A percentile compares a stretch with the other conserved stretches of the same genome.
Conservation (phyloP, 2,329 filamentous ascomycete genomes). For the Xylaria polymorpha region DNA sequence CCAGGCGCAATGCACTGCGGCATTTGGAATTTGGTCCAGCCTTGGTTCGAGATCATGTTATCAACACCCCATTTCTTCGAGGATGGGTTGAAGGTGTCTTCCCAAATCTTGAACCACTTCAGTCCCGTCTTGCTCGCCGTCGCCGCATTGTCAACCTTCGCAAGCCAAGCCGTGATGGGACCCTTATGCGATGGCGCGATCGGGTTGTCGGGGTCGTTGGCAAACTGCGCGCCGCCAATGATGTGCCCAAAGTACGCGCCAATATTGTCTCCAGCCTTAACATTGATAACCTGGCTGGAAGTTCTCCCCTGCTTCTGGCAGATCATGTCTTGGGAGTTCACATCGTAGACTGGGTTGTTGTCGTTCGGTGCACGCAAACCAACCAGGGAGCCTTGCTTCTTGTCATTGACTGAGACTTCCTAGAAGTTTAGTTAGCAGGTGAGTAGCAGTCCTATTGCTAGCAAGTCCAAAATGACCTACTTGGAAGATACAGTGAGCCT, state of each 20-base stretch:
- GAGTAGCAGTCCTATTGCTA: not conserved
- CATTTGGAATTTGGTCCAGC: constrained; percentile 62
- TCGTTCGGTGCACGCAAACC: constrained; percentile 61
- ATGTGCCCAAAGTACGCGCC: constrained; percentile 66
- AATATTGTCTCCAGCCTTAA: constrained; percentile 63
- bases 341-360: constrained; percentile 66
- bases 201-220: constrained; percentile 63
- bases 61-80: constrained; percentile 62
- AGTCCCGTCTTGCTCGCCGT: constrained; percentile 55
- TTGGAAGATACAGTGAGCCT: constrained; percentile 59
- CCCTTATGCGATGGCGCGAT: constrained; percentile 67
- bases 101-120: constrained; percentile 67
- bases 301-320: constrained; percentile 60
- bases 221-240: constrained; percentile 63
- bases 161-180: constrained; percentile 64
- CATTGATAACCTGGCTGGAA: constrained; percentile 58
- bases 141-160: constrained; percentile 64
- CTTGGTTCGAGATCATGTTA: constrained; percentile 56
- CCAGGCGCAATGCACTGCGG: constrained; percentile 64
- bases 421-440: constrained; percentile 40
- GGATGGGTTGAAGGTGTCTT: constrained; percentile 59
- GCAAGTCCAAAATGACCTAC: constrained; percentile 41
- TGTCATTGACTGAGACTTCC: constrained; percentile 61
- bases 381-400: constrained; percentile 56
- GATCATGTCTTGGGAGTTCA: constrained; percentile 60